These are phyloP conservation scores for Pelargonium fulgidum DNA, from an alignment of 441 rosid species.

Conservation along the genomic window DNA sequence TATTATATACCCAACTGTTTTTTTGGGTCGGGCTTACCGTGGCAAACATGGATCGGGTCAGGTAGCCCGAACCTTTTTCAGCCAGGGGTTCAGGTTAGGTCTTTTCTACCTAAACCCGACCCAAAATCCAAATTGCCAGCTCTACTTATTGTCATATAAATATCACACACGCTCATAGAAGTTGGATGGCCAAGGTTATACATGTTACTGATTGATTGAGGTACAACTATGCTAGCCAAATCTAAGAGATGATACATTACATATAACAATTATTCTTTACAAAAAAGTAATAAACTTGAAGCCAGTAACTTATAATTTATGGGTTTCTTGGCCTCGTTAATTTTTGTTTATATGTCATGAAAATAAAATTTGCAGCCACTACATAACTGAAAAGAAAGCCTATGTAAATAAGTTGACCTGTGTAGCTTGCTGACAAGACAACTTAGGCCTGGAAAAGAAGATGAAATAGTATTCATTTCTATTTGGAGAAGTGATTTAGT, in stretches of 20 bases:
- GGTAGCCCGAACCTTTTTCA: no score
- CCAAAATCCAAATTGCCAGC: no score
- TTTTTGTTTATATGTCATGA: neutral
- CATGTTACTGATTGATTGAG: neutral
- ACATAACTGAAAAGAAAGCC: neutral
- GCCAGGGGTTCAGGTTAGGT: no score
- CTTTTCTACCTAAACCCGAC: no score
- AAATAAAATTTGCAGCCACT: neutral
- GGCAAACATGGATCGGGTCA: no score
- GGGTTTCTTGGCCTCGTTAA: neutral
- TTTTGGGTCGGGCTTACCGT: no score
- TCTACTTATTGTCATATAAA: no score
- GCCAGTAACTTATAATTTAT: neutral
- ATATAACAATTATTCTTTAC: no score
- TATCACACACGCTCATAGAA: no score
- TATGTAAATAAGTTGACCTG: conserved; percentile 42
- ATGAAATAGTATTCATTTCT: conserved; percentile 84
- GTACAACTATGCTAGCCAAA: neutral
- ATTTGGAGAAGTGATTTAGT: conserved; percentile 91
- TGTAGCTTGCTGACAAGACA: conserved; percentile 75
- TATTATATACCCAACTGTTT: no score
- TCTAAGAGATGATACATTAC: no score
- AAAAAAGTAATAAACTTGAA: no score
- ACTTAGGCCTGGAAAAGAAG: conserved; percentile 81
- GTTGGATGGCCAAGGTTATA: neutral